Evolutionary conservation across 2,329 filamentous ascomycete genomes (phyloP), one percentile per base, ranked within the genome.

Genomic region (Thelonectria discophora): DNA sequence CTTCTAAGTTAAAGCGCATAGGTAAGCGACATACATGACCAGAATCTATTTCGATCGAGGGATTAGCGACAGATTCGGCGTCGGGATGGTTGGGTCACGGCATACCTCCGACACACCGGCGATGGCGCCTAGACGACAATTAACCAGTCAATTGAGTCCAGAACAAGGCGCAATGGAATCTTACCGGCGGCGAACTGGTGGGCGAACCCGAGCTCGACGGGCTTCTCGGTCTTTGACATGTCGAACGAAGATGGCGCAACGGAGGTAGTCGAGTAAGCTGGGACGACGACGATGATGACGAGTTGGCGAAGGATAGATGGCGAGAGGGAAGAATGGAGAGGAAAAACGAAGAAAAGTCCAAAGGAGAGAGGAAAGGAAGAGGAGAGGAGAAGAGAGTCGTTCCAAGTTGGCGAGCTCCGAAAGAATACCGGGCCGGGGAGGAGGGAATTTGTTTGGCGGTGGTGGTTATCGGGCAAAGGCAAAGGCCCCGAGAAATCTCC

Each of bases 91-190:
- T 55, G 55, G 27, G 53, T 51, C 42, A 37, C 37, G 37, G 30
- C 89, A 80, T 84, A 94, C 93, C 87, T 99, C 95, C 73, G 94
- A 98, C 69, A 99, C 94, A 84, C 95, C 95, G 75, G 95, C 95
- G 76, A 99, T 91, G 77, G 95, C 95, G 82, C 90, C 90, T 92
- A 72, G 39, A 70, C 45, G 46, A 58, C 48, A 30, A 59, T 55
- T n/a, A 34, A 42, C 64, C 63, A 74, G 69, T 66, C 64, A 65
- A 68, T 65, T 54, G 52, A 42, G 24, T 15, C 37, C 15, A 42
- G 17, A 12, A 49, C 57, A 54, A 43, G 58, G 57, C 46, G 55
- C 64, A 69, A 65, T 64, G 69, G 70, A 66, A 67, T 82, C 87
- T 75, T 76, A 89, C 94, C 94, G 75, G 94, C 94, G 78, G 89